Percentiles rank a stretch among this genome's conserved stretches.
phyloP scores from a whole-genome alignment of 805 yeast genomes.

The Sungouiella thailandica region DNA sequence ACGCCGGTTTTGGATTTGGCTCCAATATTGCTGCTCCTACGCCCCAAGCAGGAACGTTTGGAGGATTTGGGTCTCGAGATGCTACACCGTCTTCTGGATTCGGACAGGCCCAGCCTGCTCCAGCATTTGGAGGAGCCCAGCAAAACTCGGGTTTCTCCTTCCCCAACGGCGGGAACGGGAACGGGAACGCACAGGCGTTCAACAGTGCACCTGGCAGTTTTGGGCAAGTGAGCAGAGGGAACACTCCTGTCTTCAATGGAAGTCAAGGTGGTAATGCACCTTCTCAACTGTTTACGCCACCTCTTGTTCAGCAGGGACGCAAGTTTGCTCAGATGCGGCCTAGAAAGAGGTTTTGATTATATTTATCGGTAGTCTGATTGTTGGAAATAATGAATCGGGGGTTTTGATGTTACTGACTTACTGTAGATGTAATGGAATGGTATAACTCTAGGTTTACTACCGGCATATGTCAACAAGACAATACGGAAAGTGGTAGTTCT shows the following conservation, averaged over 20 bases:
- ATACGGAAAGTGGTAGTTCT: too few species aligned
- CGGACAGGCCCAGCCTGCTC: slow-evolving; percentile 1
- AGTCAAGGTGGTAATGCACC: too few species aligned
- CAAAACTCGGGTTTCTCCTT: slow-evolving; percentile 9
- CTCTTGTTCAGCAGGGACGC: slow-evolving; percentile 18
- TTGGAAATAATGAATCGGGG: too few species aligned
- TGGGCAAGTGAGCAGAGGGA: slow-evolving; percentile 13
- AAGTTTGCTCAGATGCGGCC: slow-evolving; percentile 32
- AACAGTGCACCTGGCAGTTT: slow-evolving; percentile 14
- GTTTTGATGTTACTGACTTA: too few species aligned
- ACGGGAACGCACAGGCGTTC: slow-evolving; percentile 5
- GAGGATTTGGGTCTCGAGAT: background rate
- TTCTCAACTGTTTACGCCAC: slow-evolving; percentile 15
- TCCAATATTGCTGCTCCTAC: background rate
- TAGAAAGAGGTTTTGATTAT: slow-evolving; percentile 20
- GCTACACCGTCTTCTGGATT: background rate
- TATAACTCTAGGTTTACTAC: too few species aligned
- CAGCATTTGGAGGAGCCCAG: slow-evolving; percentile 1
- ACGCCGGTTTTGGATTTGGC: slow-evolving; percentile 2
- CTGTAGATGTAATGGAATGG: too few species aligned
- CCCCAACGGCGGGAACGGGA: slow-evolving; percentile 7
- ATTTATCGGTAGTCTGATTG: too few species aligned
- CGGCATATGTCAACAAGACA: too few species aligned
- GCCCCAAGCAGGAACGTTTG: background rate
- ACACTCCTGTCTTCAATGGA: slow-evolving; percentile 1